Evolutionary conservation across 805 yeast species (phyloP), one percentile per base, ranked within the genome.

Genomic region (Scheffersomyces coipomensis): DNA sequence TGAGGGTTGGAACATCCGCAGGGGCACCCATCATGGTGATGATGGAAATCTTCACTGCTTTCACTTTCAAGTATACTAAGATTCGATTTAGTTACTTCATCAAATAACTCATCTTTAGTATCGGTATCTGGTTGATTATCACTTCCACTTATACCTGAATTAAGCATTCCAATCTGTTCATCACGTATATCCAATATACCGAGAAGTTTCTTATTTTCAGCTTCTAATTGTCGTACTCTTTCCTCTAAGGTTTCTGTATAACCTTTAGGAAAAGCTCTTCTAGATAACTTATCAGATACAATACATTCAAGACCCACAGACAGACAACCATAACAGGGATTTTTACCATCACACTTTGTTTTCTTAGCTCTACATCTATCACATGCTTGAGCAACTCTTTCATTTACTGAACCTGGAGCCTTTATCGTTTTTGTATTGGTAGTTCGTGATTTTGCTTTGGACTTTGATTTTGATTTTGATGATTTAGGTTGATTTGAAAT

Each of bases 161-260:
- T 51, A 8, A 49, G 47, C 42, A 71, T 45, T 33, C 73, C 83
- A 48, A 80, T 56, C 47, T 78, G 82, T 48, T 81, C 86, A 51
- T 82, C 86, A 48, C 83, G 75, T 40, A 81, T 58, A 43, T 80
- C 84, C 29, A 86, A 53, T 34, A 84, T 55, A 8, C 86, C 85
- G 24, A 76, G 70, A 19, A 89, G 61, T 52, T 85, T 75, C 46
- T 79, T 78, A 57, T 87, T 88, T 52, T 88, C 95, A 3, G 83
- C 77, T 58, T 88, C 96, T 17, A 90, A 69, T 54, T 85, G 93
- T 35, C 96, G 70, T n/a, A 89, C 82, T 36, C 96, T 69, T 53
- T 88, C 95, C 56, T 89, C 97, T 38, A 89, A 60, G 2, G 89
- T 82, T 62, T 89, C 97, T 0, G 97, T 89, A 53, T 89, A 89